Percentiles rank a stretch among this genome's conserved stretches.
Conservation (phyloP, 192 early-diverging fungal genomes). For the Allomyces javanicus region DNA sequence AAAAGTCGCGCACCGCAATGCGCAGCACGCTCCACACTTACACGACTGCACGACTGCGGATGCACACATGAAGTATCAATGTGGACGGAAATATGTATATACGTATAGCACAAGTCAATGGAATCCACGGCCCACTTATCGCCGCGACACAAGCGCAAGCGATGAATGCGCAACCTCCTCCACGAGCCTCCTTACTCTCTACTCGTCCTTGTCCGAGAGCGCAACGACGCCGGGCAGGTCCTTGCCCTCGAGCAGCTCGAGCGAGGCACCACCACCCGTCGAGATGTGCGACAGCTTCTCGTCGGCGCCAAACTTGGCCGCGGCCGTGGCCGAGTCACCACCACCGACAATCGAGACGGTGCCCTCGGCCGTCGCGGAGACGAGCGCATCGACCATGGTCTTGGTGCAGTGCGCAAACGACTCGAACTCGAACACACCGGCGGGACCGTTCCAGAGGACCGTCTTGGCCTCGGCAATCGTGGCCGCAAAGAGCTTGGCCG, state of each 20-base stretch:
- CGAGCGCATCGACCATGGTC: slow-evolving; percentile 63
- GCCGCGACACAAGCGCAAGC: too few species aligned
- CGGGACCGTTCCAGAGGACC: slow-evolving; percentile 94
- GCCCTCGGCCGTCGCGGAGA: slow-evolving; percentile 56
- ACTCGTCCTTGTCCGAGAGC: slow-evolving; percentile 12
- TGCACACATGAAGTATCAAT: too few species aligned
- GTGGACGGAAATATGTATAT: too few species aligned
- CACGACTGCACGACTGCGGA: too few species aligned
- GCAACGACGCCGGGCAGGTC: slow-evolving; percentile 38
- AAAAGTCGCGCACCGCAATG: too few species aligned
- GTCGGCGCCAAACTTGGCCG: slow-evolving; percentile 62
- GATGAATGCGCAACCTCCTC: too few species aligned
- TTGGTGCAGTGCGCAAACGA: slow-evolving; percentile 77
- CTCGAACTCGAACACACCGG: slow-evolving; percentile 96
- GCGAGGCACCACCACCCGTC: slow-evolving; percentile 88
- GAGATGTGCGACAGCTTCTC: slow-evolving; percentile 80
- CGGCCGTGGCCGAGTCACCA: slow-evolving; percentile 95
- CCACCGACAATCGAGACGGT: slow-evolving; percentile 88
- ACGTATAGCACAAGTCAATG: too few species aligned
- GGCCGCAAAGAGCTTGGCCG: slow-evolving; percentile 45
- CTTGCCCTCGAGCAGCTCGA: slow-evolving; percentile 96
- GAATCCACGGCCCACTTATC: too few species aligned
- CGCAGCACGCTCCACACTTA: too few species aligned
- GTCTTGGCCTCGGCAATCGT: slow-evolving; percentile 64
- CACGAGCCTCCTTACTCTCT: too few species aligned